Evolutionary conservation across 768 basidiomycete species (phyloP), one percentile per base, ranked within the genome.

Genomic region (Lyophyllum shimeji): DNA sequence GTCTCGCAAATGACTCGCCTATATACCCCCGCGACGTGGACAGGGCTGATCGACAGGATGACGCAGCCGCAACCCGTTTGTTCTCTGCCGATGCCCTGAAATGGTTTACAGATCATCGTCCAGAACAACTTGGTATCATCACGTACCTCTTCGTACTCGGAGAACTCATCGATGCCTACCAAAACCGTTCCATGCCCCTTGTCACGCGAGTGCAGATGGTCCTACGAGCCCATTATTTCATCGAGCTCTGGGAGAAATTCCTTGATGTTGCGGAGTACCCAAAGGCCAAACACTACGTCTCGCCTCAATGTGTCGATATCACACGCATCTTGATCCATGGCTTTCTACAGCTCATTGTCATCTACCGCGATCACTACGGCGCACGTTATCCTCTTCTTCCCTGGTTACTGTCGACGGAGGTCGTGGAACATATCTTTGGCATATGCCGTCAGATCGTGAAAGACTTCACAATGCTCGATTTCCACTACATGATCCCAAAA

Each of bases 41-140:
- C 17, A 71, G 71, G 44, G 25, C 76, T 0, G 76, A 81, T 51
- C 58, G 69, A 0, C 77, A 81, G 65, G 79, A 80, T 60, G 76
- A 81, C 57, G 67, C 63, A 55, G 78, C 78, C 0, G 79, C 78
- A 0, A 52, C 68, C 2, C 68, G 73, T 0, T 57, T 80, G 0
- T 77, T 78, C 53, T 77, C 72, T 5, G 71, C 73, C 0, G 55
- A 57, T 3, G 60, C 64, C 0, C 62, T 79, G 1, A 29, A 69
- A 9, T 71, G 51, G 12, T 27, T 71, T 8, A 46, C 55, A 2
- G 46, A 68, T 0, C 46, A 66, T 13, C 60, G 68, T 52, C 67
- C 72, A 0, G 65, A 73, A 1, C 42, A 63, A 0, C 20, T 59
- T 0, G 74, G 70, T 1, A 18, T 60, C 0, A 63, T 67, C 15